phyloP scores from a whole-genome alignment of 2,329 filamentous ascomycete species.

The Aureobasidium vineae region DNA sequence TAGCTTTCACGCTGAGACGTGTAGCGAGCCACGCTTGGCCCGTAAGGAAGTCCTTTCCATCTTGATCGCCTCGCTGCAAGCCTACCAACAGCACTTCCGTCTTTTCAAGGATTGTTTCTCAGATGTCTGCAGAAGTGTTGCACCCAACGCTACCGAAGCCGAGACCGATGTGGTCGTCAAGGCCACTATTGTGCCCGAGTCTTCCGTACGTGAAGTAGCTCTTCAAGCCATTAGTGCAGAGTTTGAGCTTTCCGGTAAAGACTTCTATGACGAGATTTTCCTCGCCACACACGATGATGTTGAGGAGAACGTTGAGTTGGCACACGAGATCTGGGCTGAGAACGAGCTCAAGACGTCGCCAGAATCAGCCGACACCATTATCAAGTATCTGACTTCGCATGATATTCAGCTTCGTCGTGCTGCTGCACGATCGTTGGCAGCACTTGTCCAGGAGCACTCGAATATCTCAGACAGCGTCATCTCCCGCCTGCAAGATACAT shows the following conservation, averaged over 20 bases:
- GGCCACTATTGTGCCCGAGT: constrained; percentile 75
- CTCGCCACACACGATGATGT: constrained; percentile 88
- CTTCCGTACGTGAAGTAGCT: constrained; percentile 76
- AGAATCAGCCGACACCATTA: constrained; percentile 60
- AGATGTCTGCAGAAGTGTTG: constrained; percentile 79
- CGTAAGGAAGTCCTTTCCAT: constrained; percentile 69
- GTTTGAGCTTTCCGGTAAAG: constrained; percentile 83
- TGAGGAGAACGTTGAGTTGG: constrained; percentile 80
- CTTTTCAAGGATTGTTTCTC: constrained; percentile 88
- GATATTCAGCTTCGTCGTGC: constrained; percentile 81
- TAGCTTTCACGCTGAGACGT: constrained; percentile 81
- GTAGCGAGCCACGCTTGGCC: constrained; percentile 71
- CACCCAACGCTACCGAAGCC: constrained; percentile 69
- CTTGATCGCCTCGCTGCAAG: constrained; percentile 80
- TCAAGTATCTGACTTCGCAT: constrained; percentile 75
- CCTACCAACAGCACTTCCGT: constrained; percentile 91
- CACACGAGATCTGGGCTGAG: constrained; percentile 90
- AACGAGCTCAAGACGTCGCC: constrained; percentile 71
- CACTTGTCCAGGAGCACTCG: constrained; percentile 63
- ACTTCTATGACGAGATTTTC: constrained; percentile 90
- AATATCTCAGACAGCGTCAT: constrained; percentile 63
- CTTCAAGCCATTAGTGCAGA: constrained; percentile 89
- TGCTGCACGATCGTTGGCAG: constrained; percentile 76
- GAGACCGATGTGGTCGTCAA: constrained; percentile 76
- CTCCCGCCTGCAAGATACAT: constrained; percentile 64